Base-by-base conservation (phyloP, 1,139 yeast genomes). In the Kodamaea anthophila region DNA sequence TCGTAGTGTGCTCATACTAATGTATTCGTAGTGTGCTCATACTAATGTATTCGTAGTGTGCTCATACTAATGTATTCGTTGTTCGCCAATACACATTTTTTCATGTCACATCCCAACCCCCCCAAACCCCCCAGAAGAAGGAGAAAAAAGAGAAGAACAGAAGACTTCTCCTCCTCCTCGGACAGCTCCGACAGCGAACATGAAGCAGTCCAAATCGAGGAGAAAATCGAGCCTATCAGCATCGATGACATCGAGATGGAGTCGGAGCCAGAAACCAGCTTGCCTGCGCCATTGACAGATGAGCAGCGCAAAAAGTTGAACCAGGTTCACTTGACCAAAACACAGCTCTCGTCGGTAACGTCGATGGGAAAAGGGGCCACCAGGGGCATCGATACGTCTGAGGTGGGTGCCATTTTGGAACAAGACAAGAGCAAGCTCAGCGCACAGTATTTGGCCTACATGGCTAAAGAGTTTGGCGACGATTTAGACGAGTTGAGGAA, bases 111-210 rank as follows among this genome's bases (percentile, higher is more conserved):
- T 13, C 13, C 9, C 11, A 9, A 9, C 23, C 23, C 23, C 13
- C 3, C 23, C 9, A 32, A 45, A 31, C 32, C 28, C 13, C 42
- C 47, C 36, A 58, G 68, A 33, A 57, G 71, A 49, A 70, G 82
- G 41, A 64, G 80, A 49, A 80, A 80, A 69, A 80, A 78, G 74
- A 77, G 87, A 74, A 79, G 88, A 75, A 80, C 88, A 0, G 84
- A 78, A 33, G 77, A 64, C 36, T 60, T 61, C 25, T 64, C 70
- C 0, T 58, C 65, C 4, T 64, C 64, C 14, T 70, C 76, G 5
- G 61, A 60, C 13, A 62, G 70, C 1, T 39, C 35, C 18, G 21
- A 31, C 15, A 26, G 9, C 5, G 30, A 31, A 8, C 29, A 24
- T 5, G 38, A 36, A 19, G 36, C 38, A 5, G 32, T 34, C 9